Evolutionary conservation across 352 stramenopile genomes (phyloP).

Genomic region (Chrysophaeum taylorii): DNA sequence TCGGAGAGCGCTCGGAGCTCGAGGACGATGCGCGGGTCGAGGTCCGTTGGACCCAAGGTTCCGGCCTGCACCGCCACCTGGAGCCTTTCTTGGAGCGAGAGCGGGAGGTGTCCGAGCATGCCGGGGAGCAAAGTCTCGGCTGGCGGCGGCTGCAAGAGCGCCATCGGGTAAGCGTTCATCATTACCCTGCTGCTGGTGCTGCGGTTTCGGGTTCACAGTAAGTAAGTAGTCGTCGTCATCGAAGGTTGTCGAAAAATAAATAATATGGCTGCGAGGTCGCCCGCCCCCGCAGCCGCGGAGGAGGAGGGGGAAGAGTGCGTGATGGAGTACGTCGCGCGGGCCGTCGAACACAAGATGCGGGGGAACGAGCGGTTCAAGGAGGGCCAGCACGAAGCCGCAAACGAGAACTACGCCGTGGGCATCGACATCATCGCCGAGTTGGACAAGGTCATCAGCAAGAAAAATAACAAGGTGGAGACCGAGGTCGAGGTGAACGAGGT

Average conservation of each 20-base stretch:
- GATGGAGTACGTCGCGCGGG: not conserved
- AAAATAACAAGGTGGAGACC: not conserved
- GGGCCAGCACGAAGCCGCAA: not conserved
- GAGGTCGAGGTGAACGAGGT: not conserved
- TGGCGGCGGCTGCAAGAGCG: too few relatives aligned
- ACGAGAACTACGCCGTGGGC: not conserved
- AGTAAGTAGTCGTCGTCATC: too few relatives aligned
- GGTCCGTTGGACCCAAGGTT: conserved; percentile 1
- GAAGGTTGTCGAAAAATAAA: too few relatives aligned
- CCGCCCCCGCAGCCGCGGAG: too few relatives aligned
- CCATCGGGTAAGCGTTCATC: too few relatives aligned
- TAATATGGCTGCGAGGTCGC: too few relatives aligned
- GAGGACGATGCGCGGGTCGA: conserved; percentile 68
- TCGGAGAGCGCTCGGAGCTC: not conserved
- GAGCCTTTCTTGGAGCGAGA: not conserved
- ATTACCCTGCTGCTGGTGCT: too few relatives aligned
- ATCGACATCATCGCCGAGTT: not conserved
- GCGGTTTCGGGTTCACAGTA: too few relatives aligned
- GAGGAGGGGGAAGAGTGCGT: too few relatives aligned
- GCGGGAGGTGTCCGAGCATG: not conserved
- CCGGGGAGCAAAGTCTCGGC: not conserved
- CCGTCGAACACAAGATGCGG: not conserved
- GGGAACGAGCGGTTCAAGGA: not conserved
- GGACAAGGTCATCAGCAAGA: not conserved
- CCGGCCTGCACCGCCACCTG: not conserved